phyloP scores from a whole-genome alignment of 495 filamentous ascomycete species.

The Acidomyces sp. region DNA sequence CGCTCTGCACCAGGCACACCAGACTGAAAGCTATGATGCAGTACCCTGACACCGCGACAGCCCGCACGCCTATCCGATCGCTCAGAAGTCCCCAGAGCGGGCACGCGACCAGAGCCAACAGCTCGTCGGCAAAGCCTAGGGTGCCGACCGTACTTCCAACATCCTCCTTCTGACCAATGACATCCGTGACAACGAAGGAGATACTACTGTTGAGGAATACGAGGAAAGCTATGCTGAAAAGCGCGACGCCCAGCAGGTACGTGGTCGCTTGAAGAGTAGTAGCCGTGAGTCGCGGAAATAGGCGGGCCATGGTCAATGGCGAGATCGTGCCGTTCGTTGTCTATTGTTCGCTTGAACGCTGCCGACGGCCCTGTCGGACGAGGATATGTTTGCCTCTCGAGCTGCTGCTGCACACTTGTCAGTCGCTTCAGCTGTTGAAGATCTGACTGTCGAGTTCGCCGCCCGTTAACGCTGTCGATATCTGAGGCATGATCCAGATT shows the following conservation, averaged over 20 bases:
- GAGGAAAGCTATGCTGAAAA: conserved; percentile 92
- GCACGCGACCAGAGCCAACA: conserved; percentile 81
- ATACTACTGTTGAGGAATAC: conserved; percentile 93
- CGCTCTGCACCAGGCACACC: conserved; percentile 68
- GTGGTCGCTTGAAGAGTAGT: conserved; percentile 62
- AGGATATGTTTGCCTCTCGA: no score
- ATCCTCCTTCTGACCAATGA: conserved; percentile 59
- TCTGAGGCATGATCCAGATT: no score
- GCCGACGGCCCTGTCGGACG: no score
- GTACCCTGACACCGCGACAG: conserved; percentile 60
- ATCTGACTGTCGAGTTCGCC: no score
- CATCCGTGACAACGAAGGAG: conserved; percentile 86
- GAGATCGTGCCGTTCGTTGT: no score
- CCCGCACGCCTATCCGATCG: conserved; percentile 73
- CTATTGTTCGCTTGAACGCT: no score
- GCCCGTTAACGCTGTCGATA: no score
- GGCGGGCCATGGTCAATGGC: conserved; percentile 3
- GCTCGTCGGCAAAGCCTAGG: conserved; percentile 87
- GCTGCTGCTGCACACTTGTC: no score
- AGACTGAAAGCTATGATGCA: conserved; percentile 61
- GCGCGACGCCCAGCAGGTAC: conserved; percentile 78
- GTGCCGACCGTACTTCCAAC: conserved; percentile 89
- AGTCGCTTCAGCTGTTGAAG: no score
- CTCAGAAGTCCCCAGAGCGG: conserved; percentile 86
- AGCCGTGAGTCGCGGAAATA: conserved; percentile 40